A percentile compares a stretch with the other conserved stretches of the same genome.
These are phyloP conservation scores for Paratinospora sagittata DNA, from an alignment of 164 flowering plant genomes.

Conservation along the genomic window DNA sequence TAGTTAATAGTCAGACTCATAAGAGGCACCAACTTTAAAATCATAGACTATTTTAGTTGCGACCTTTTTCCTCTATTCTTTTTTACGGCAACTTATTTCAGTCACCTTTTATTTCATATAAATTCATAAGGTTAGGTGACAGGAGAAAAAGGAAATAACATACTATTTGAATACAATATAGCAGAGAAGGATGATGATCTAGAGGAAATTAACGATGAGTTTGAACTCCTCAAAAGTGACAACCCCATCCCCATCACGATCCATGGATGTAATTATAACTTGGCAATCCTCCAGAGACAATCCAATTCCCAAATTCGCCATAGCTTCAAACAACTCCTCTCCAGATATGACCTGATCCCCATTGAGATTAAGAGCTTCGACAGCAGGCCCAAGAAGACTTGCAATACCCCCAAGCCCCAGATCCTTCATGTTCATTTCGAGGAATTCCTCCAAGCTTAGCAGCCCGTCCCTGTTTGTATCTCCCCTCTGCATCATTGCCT, in stretches of 20 bases:
- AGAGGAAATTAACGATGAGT: slow-evolving; percentile 33
- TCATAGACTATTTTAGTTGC: not conserved
- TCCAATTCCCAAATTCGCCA: slow-evolving; percentile 17
- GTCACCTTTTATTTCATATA: not conserved
- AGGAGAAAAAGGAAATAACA: not conserved
- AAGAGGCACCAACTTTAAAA: not conserved
- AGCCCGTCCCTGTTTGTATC: slow-evolving; percentile 36
- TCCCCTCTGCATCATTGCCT: slow-evolving; percentile 39
- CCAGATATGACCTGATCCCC: slow-evolving; percentile 32
- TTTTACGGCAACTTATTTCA: not conserved
- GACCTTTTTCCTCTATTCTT: not conserved
- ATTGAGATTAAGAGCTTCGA: slow-evolving; percentile 24
- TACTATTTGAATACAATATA: not conserved
- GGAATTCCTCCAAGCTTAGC: slow-evolving; percentile 42
- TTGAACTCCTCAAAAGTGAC: slow-evolving; percentile 35
- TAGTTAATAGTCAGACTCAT: too few relatives aligned
- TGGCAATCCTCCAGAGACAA: slow-evolving; percentile 32
- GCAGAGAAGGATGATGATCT: slow-evolving; percentile 2
- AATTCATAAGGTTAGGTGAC: not conserved
- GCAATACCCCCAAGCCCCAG: slow-evolving; percentile 33
- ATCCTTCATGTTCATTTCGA: slow-evolving; percentile 43
- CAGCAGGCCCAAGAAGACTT: slow-evolving; percentile 19
- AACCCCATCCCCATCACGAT: slow-evolving; percentile 45
- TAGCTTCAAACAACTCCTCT: slow-evolving; percentile 28
- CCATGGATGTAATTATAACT: slow-evolving; percentile 34